Evolutionary conservation across 192 early-diverging fungal species (phyloP), one percentile per base, ranked within the genome.

Genomic region (Oehlia diaphana): DNA sequence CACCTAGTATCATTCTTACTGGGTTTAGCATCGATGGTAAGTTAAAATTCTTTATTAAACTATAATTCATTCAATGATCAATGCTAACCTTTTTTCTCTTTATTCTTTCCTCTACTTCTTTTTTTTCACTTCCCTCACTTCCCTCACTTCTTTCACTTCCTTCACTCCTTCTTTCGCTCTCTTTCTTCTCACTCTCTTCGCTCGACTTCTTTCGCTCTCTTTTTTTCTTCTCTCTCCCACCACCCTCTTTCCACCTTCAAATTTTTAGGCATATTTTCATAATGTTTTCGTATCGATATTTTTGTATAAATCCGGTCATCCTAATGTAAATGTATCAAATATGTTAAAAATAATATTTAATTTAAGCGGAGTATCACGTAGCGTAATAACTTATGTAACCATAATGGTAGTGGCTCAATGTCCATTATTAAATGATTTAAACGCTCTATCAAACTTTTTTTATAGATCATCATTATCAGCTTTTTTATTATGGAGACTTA

Each of bases 401-500:
- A 13, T 50, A 50, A 53, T 72, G 44, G n/a, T 50, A 37, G 19
- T 37, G 2, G 9, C 3, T 37, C 47, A 72, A 50, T 72, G 70
- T 49, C 4, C 2, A 49, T 12, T 49, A 49, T 72, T 72, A 16
- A 50, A 3, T 13, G 53, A 72, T 50, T 50, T 72, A 50, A 14
- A 9, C 23, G 47, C 47, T 28, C 26, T 72, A 9, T 23, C 70
- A 2, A 72, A 72, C 31, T 76, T 76, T 64, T 44, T 76, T 44
- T 76, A 76, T 49, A 50, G 74, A 63, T n/a, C 62, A 44, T 14
- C 74, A 23, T 64, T 76, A 23, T 23, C 16, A 4, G 74, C 47
- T 13, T 76, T 76, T 63, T 76, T 76, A 63, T 76, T 76, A 63
- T 76, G 74, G 74, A 35, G 74, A 64, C 61, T 76, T 37, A 76